Conservation (phyloP, 2,329 filamentous ascomycete genomes). For the Septoria petroselini region DNA sequence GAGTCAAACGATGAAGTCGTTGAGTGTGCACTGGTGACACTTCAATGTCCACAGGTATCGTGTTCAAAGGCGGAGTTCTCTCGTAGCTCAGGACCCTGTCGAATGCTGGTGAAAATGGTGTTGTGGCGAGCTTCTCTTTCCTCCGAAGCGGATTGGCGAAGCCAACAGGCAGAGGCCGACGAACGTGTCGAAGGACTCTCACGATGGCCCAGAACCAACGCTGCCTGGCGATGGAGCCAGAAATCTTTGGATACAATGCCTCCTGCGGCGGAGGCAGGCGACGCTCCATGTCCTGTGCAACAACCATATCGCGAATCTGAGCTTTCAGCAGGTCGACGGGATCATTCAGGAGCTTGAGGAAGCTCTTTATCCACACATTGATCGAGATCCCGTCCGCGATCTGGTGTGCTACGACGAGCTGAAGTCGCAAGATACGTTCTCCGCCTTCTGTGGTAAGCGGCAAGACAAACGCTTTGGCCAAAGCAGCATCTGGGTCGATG, state of each 20-base stretch:
- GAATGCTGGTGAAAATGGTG: conserved; percentile 37
- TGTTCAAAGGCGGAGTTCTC: conserved; percentile 40
- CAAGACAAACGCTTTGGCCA: conserved; percentile 44
- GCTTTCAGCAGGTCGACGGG: conserved; percentile 25
- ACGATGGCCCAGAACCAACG: conserved; percentile 51
- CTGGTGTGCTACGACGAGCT: conserved; percentile 45
- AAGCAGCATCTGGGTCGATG: conserved; percentile 38
- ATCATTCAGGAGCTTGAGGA: conserved; percentile 41
- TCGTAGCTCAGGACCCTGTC: conserved; percentile 42
- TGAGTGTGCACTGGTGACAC: conserved; percentile 38
- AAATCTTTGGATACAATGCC: conserved; percentile 44
- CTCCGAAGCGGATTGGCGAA: conserved; percentile 45
- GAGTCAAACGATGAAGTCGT: conserved; percentile 42
- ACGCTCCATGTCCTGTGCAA: conserved; percentile 27
- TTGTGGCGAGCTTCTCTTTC: conserved; percentile 9
- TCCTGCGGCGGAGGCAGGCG: conserved; percentile 47
- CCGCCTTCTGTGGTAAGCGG: conserved; percentile 34
- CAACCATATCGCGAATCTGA: conserved; percentile 25
- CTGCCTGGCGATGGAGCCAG: conserved; percentile 40
- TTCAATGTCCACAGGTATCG: conserved; percentile 34
- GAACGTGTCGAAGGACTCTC: conserved; percentile 44
- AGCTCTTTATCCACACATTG: conserved; percentile 43
- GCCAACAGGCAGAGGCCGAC: conserved; percentile 40
- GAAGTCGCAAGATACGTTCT: conserved; percentile 36
- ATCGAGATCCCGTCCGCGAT: conserved; percentile 43